These are phyloP conservation scores for Tolypocladium album DNA, from an alignment of 2,329 filamentous ascomycete species.

Conservation along the genomic window DNA sequence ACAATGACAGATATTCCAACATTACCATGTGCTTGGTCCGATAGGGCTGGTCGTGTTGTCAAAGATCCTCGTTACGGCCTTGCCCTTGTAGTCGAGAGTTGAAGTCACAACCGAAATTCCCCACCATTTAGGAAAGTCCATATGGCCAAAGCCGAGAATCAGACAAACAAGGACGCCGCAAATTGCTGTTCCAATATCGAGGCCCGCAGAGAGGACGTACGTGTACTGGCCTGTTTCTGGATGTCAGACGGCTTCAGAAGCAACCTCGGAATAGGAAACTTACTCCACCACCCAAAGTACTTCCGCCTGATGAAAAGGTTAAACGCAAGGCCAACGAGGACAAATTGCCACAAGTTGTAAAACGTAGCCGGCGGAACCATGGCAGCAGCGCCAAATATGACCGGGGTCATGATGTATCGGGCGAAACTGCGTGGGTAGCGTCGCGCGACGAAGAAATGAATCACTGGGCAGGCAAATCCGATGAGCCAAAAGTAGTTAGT, in stretches of 20 bases:
- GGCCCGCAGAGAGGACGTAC: constrained; percentile 46
- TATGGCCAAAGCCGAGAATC: constrained; percentile 32
- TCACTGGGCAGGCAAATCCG: constrained; percentile 33
- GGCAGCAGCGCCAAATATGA: constrained; percentile 39
- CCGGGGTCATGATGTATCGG: constrained; percentile 40
- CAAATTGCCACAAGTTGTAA: constrained; percentile 44
- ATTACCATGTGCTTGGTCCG: constrained; percentile 14
- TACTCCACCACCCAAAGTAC: constrained; percentile 44
- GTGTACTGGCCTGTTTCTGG: constrained; percentile 30
- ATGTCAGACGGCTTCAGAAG: neutral
- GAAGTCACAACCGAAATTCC: constrained; percentile 17
- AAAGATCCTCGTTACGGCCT: constrained; percentile 16
- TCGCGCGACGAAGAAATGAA: constrained; percentile 37
- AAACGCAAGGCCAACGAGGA: constrained; percentile 42
- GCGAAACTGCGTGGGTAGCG: constrained; percentile 32
- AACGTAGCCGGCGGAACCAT: constrained; percentile 44
- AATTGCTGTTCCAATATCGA: constrained; percentile 47
- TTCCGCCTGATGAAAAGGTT: constrained; percentile 39
- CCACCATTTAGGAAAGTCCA: constrained; percentile 39
- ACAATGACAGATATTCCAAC: neutral
- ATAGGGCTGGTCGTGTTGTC: constrained; percentile 12
- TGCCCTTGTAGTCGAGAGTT: constrained; percentile 18
- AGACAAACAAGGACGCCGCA: constrained; percentile 40
- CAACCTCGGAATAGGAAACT: constrained; percentile 13
- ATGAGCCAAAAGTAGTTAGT: constrained; percentile 47